A percentile compares a stretch with the other conserved stretches of the same genome.
These are phyloP conservation scores for Pythium sp. DNA, from an alignment of 352 stramenopile genomes.

Conservation along the genomic window DNA sequence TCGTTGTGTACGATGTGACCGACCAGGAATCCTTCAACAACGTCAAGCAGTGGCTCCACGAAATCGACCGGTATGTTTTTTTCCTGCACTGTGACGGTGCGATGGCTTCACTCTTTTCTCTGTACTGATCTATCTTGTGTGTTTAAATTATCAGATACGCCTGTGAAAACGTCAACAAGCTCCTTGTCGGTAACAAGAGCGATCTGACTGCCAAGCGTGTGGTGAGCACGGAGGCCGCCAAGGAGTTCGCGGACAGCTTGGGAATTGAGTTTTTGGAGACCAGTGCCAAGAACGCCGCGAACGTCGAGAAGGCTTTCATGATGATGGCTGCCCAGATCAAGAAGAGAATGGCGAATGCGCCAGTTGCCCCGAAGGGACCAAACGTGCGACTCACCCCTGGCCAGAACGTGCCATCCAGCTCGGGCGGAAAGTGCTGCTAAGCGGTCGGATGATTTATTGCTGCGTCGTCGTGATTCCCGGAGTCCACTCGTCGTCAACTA, in stretches of 20 bases:
- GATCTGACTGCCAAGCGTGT: slow-evolving; percentile 94
- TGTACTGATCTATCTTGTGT: background rate
- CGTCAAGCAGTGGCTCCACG: slow-evolving; percentile 98
- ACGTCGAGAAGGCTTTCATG: slow-evolving; percentile 91
- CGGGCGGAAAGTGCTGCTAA: slow-evolving; percentile 86
- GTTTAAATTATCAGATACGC: slow-evolving; percentile 81
- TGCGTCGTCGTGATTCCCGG: slow-evolving; percentile 13
- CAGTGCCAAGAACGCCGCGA: slow-evolving; percentile 86
- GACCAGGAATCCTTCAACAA: slow-evolving; percentile 97
- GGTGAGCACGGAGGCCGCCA: slow-evolving; percentile 92
- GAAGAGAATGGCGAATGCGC: slow-evolving; percentile 88
- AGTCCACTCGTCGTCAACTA: slow-evolving; percentile 10
- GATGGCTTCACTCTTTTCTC: background rate
- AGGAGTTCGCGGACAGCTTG: slow-evolving; percentile 87
- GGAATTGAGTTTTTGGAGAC: slow-evolving; percentile 89
- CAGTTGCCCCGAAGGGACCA: slow-evolving; percentile 56
- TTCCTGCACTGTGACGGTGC: background rate
- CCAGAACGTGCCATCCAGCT: slow-evolving; percentile 62
- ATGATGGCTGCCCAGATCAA: slow-evolving; percentile 93
- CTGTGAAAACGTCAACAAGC: slow-evolving; percentile 95
- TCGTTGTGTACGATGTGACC: slow-evolving; percentile 99
- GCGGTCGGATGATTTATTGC: slow-evolving; percentile 39
- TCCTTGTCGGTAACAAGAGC: slow-evolving; percentile 98
- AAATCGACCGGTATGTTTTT: slow-evolving; percentile 70
- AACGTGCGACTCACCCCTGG: slow-evolving; percentile 62